phyloP scores from a whole-genome alignment of 257 asterid species.

The Eustoma russellianum region DNA sequence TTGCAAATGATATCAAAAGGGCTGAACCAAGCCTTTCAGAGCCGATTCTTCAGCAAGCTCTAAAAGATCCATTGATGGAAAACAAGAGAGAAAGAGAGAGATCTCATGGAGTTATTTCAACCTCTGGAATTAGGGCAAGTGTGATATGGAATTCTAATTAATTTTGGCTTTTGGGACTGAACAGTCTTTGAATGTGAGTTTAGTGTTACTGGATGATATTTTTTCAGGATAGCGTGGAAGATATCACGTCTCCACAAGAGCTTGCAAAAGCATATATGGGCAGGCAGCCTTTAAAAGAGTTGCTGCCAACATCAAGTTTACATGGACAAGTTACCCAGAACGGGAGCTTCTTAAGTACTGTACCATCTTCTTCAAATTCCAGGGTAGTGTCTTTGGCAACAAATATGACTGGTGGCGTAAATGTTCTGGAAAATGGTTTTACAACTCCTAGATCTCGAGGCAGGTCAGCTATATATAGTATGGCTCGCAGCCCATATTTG shows the following conservation, averaged over 20 bases:
- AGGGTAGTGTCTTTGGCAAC: slow-evolving; percentile 26
- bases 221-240: slow-evolving; percentile 51
- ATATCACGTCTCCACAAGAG: slow-evolving; percentile 75
- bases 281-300: slow-evolving; percentile 51
- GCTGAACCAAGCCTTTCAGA: slow-evolving; percentile 21
- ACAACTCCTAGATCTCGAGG: slow-evolving; percentile 68
- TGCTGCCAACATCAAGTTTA: slow-evolving; percentile 50
- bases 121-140: slow-evolving; percentile 28
- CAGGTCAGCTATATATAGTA: slow-evolving; percentile 74
- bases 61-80: slow-evolving; percentile 25
- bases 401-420: slow-evolving; percentile 16
- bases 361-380: slow-evolving; percentile 35
- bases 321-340: slow-evolving; percentile 44
- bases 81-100: slow-evolving; percentile 21
- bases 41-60: slow-evolving; percentile 20
- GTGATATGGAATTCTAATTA: slow-evolving; percentile 15
- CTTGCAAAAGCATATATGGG: slow-evolving; percentile 97
- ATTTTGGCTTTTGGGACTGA: slow-evolving; percentile 1
- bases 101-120: slow-evolving; percentile 26
- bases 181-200: background rate
- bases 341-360: slow-evolving; percentile 24
- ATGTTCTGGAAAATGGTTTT: slow-evolving; percentile 50
- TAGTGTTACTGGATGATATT: background rate
- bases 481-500: slow-evolving; percentile 92
- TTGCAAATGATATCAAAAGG: slow-evolving; percentile 18